Evolutionary conservation across 139 green algal genomes (phyloP), one percentile per base, ranked within the genome.

Genomic region (Picochlorum sp.): DNA sequence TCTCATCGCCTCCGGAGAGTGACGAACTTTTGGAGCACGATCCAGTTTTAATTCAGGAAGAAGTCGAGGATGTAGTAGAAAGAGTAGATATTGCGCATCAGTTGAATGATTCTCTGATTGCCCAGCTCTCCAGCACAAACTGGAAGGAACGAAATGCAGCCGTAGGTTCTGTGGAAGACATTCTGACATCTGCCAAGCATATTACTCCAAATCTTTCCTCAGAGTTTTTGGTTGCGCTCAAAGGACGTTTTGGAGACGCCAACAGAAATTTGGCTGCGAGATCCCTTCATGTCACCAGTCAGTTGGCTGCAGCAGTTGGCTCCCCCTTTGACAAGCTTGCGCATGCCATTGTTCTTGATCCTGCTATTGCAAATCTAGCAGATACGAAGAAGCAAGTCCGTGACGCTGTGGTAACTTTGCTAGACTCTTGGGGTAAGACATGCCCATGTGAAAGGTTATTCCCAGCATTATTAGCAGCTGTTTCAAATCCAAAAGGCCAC

Each of bases 121-220:
- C 49, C 63, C 67, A 69, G 57, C 59, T 92, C 20, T 49, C 49
- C 62, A 81, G 71, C 61, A 59, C 72, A 15, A 90, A 95, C 60
- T 98, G 93, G 93, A 98, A 98, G 74, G 87, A 92, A 57, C 78
- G 93, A 51, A 91, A 96, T 61, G 85, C 77, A 5, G 89, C 71
- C 0, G 57, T 98, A 61, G 86, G 97, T 51, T 66, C 84, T 9
- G 79, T 98, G 24, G 79, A 90, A 64, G 58, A 68, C 6, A 72
- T 73, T 23, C 11, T 55, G 13, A 77, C 70, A 3, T 70, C 67
- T 38, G 77, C 79, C 2, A 57, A 70, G 13, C 77, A 69, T 67
- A 86, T 87, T n/a, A 44, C 62, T 44, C 67, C 67, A 13, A 62
- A 75, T 23, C 66, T 96, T 23, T 79, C 81, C 30, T 10, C 13